Conservation (phyloP, 148 eudicot species). For the Nepenthes gracilis region DNA sequence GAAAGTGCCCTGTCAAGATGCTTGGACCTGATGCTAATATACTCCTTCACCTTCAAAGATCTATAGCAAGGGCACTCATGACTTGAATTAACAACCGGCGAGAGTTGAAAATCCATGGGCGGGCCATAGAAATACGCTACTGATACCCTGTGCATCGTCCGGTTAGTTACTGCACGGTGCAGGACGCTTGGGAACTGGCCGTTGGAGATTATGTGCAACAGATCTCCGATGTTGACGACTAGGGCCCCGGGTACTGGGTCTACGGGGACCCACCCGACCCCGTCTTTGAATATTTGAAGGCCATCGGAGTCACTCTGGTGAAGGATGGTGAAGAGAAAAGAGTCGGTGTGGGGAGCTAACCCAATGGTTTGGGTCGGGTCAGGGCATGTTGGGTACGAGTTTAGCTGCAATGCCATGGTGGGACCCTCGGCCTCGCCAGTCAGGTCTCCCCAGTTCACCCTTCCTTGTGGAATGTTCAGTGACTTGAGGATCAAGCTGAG, state of each 20-base stretch:
- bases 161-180: constrained; percentile 19
- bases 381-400: constrained; percentile 30
- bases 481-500: constrained; percentile 9
- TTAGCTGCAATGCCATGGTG: constrained; percentile 11
- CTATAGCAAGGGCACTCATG: constrained; percentile 5
- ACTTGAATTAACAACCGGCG: constrained; percentile 2
- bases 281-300: constrained; percentile 12
- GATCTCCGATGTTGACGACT: constrained; percentile 21
- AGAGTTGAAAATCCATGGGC: constrained; percentile 1
- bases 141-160: constrained; percentile 12
- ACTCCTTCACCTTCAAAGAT: constrained; percentile 12
- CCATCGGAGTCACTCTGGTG: constrained; percentile 19
- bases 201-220: constrained; percentile 21
- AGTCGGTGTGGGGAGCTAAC: constrained; percentile 28
- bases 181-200: constrained; percentile 8
- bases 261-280: constrained; percentile 13
- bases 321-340: constrained; percentile 15
- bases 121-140: constrained; percentile 21
- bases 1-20: too few species aligned
- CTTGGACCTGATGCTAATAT: constrained; percentile 5
- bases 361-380: constrained; percentile 24
- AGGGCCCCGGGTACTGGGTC: constrained; percentile 17
- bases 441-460: constrained; percentile 15
- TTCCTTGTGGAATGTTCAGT: constrained; percentile 10
- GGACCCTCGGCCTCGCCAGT: background rate